These are phyloP conservation scores for Linnemannia hyalina DNA, from an alignment of 192 early-diverging fungal genomes.

Conservation along the genomic window DNA sequence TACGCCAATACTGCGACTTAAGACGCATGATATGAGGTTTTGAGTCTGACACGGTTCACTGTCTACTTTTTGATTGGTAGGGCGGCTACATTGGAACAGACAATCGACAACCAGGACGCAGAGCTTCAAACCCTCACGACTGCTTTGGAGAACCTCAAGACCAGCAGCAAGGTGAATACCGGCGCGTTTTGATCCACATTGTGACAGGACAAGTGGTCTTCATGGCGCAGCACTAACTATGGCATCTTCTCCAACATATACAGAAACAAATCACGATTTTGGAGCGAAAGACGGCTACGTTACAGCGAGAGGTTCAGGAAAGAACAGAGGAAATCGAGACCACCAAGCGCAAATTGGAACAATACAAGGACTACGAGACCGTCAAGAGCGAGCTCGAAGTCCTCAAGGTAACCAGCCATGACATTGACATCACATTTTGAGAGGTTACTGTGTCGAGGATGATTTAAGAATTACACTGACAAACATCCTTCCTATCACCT, in stretches of 20 bases:
- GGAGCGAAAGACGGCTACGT: conserved; percentile 34
- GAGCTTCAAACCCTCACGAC: conserved; percentile 31
- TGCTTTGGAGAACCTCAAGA: conserved; percentile 34
- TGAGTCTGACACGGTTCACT: neutral
- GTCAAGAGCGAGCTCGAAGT: conserved; percentile 90
- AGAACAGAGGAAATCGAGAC: conserved; percentile 73
- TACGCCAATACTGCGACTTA: no score
- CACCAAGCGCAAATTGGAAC: conserved; percentile 66
- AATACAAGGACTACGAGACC: conserved; percentile 87
- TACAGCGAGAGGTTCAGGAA: conserved; percentile 49
- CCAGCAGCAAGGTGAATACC: conserved; percentile 27
- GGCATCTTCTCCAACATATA: neutral
- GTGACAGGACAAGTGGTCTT: neutral
- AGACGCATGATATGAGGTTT: neutral
- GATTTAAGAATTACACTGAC: neutral
- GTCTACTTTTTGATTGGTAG: neutral
- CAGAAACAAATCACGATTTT: conserved; percentile 54
- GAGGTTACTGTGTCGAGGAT: no score
- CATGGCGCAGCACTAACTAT: neutral
- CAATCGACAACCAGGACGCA: conserved; percentile 51
- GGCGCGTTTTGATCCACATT: neutral
- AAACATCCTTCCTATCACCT: conserved; percentile 3
- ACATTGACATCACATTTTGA: no score
- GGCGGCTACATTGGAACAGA: conserved; percentile 57
- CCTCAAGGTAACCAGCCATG: conserved; percentile 68